These are phyloP conservation scores for Debaryomycetaceae sp. DNA, from an alignment of 1,139 yeast species.

Conservation along the genomic window DNA sequence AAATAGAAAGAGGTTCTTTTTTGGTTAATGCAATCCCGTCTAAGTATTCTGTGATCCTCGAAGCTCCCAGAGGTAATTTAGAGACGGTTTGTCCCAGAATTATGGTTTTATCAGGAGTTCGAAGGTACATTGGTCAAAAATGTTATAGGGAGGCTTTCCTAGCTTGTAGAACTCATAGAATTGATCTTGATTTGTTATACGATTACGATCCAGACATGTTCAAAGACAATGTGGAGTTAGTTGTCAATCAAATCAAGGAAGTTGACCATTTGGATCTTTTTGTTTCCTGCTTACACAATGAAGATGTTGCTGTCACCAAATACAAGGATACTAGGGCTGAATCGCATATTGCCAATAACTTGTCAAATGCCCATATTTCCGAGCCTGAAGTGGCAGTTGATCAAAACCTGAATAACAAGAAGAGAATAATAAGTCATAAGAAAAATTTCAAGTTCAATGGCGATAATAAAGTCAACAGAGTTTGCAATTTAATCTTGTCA, in stretches of 20 bases:
- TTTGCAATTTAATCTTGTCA: constrained; percentile 67
- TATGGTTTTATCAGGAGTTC: constrained; percentile 81
- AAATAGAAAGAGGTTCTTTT: constrained; percentile 86
- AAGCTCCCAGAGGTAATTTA: constrained; percentile 94
- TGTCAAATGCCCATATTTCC: constrained; percentile 8
- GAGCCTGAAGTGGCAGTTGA: constrained; percentile 1
- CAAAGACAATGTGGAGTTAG: constrained; percentile 57
- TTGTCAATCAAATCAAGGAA: constrained; percentile 66
- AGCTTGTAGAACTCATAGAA: constrained; percentile 86
- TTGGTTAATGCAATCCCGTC: constrained; percentile 81
- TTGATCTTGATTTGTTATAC: constrained; percentile 83
- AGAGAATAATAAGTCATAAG: constrained; percentile 28
- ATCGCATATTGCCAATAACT: constrained; percentile 5
- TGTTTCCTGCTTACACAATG: constrained; percentile 80
- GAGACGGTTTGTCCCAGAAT: constrained; percentile 94
- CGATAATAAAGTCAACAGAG: constrained; percentile 66
- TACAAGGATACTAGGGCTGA: constrained; percentile 66
- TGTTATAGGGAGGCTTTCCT: constrained; percentile 70
- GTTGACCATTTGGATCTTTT: constrained; percentile 83
- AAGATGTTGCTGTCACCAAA: constrained; percentile 79
- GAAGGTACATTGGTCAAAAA: constrained; percentile 57
- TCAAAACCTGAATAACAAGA: constrained; percentile 1
- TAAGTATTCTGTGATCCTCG: constrained; percentile 76
- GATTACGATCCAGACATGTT: constrained; percentile 80
- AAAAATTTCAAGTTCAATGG: constrained; percentile 30